These are phyloP conservation scores for Fusarium sp. DNA, from an alignment of 2,329 filamentous ascomycete species.

Conservation along the genomic window DNA sequence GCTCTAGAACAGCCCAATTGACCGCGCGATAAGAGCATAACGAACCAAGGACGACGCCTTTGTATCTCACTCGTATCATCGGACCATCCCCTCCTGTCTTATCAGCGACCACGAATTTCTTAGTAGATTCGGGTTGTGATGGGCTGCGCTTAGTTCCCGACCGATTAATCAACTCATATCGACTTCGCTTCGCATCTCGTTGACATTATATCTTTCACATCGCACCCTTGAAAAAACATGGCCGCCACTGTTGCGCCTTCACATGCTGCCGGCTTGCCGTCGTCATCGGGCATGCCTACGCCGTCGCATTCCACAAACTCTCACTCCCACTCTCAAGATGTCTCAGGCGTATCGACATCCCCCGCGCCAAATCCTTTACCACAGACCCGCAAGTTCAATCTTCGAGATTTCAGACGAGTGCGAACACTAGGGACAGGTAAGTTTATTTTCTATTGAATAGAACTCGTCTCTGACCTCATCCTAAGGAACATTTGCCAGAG, in stretches of 20 bases:
- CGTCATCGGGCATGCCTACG: slow-evolving; percentile 40
- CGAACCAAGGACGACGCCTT: slow-evolving; percentile 11
- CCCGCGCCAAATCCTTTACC: slow-evolving; percentile 41
- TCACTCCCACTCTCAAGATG: slow-evolving; percentile 33
- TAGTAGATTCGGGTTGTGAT: slow-evolving; percentile 19
- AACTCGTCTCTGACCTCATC: slow-evolving; percentile 8
- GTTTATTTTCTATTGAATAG: slow-evolving; percentile 29
- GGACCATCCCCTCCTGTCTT: slow-evolving; percentile 1
- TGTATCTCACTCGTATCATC: slow-evolving; percentile 2
- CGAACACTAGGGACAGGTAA: slow-evolving; percentile 81
- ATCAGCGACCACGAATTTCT: slow-evolving; percentile 1
- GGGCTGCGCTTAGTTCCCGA: slow-evolving; percentile 28
- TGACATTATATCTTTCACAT: neutral
- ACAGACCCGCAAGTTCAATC: slow-evolving; percentile 47
- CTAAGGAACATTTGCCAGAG: slow-evolving; percentile 81
- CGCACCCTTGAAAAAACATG: slow-evolving; percentile 35
- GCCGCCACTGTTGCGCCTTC: slow-evolving; percentile 50
- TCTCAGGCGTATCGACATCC: slow-evolving; percentile 17
- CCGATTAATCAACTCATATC: slow-evolving; percentile 22
- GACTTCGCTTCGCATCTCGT: neutral
- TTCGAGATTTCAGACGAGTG: slow-evolving; percentile 74
- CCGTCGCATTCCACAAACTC: slow-evolving; percentile 37
- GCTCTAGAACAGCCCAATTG: slow-evolving; percentile 33
- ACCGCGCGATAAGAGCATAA: slow-evolving; percentile 29
- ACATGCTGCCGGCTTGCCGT: slow-evolving; percentile 44